Base-by-base conservation (phyloP, 371 early-diverging fungal genomes). In the Synchytrium microbalum region DNA sequence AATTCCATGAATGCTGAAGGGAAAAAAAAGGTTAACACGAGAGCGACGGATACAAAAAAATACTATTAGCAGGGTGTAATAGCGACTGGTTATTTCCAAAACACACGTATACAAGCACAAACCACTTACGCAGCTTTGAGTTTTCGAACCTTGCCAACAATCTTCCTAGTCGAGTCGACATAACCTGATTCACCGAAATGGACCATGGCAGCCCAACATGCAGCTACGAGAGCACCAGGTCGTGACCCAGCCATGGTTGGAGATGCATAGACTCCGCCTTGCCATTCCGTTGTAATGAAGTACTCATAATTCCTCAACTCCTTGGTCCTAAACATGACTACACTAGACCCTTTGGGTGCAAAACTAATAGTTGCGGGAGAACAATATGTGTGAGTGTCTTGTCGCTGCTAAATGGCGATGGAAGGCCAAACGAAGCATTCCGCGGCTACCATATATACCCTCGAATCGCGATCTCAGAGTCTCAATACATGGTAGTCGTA, bases 291-390 rank as follows among this genome's bases (percentile, higher is more conserved):
- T 24, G 79, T 76, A 54, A 91, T 80, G 69, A 92, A 95, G 77
- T 95, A 97, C 73, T 95, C 95, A 74, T 86, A 87, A 63, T 89
- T 90, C 68, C 96, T 86, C 58, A 91, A 80, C 38, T 78, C 81
- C 67, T 82, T 83, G 72, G 76, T 71, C 29, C 84, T 78, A 70
- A 94, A 96, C 93, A 97, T 90, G 65, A 97, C 81, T 29, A 96
- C 90, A n/a, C 92, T 92, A 2, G 93, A 89, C 3, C 97, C 97
- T 80, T 97, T 97, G 51, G 96, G 94, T 2, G 97, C 95, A 77
- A 96, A 97, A 14, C 46, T 38, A 38, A n/a, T n/a, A n/a, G n/a
- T n/a, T n/a, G n/a, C 93, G 92, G 67, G 54, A 31, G 56, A 60
- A 58, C 59, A 58, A 54, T 26, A 51, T 62, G 33, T 25, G 27